Conservation (phyloP, 1,284 basidiomycete genomes). For the Sporisorium sorghi region DNA sequence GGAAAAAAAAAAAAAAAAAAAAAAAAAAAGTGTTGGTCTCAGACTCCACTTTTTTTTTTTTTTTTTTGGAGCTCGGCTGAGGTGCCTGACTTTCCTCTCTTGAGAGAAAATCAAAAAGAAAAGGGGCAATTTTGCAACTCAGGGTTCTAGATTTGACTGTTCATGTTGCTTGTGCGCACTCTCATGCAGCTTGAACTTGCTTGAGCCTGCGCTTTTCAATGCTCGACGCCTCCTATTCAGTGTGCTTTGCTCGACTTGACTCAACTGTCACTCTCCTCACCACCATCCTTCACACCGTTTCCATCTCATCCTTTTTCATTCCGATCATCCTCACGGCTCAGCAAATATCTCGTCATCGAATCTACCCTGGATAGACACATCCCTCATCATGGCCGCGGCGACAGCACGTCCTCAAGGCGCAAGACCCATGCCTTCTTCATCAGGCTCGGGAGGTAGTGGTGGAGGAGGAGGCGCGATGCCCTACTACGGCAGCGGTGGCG, state of each 20-base stretch:
- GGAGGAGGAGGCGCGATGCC: constrained; percentile 9
- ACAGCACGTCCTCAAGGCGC: constrained; percentile 42
- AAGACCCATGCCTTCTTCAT: constrained; percentile 49
- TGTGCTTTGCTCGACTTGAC: neutral
- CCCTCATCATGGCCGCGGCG: constrained; percentile 28
- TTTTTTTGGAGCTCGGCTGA: no score
- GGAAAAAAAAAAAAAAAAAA: no score
- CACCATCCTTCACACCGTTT: constrained; percentile 2
- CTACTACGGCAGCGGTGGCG: constrained; percentile 19
- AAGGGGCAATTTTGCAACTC: constrained; percentile 21
- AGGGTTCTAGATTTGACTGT: constrained; percentile 5
- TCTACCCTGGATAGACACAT: no score
- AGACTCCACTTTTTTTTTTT: neutral
- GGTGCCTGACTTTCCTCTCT: no score
- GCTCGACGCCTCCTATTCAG: constrained; percentile 1
- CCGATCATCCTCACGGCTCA: no score
- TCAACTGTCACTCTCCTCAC: neutral
- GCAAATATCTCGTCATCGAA: no score
- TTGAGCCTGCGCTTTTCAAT: neutral
- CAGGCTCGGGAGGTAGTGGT: constrained; percentile 21
- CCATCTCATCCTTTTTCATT: neutral
- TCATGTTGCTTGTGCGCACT: neutral
- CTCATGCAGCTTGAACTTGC: neutral
- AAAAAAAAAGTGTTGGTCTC: no score
- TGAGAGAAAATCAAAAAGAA: neutral